Percentiles rank a stretch among this genome's conserved stretches.
phyloP scores from a whole-genome alignment of 2,329 filamentous ascomycete genomes.

The Colletotrichum sp. region DNA sequence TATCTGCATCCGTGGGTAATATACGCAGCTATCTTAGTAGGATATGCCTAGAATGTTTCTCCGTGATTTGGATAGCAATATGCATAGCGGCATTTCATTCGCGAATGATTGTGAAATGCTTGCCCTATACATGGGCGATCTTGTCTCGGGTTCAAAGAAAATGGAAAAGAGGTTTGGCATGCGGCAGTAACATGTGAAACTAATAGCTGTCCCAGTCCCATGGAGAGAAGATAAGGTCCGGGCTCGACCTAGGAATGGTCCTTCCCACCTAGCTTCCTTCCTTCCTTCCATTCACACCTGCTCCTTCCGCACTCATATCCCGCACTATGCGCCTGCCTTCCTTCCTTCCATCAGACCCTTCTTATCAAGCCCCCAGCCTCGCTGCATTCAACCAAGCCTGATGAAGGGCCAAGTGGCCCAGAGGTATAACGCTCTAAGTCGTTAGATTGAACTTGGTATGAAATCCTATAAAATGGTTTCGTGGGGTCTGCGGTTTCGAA shows the following conservation, averaged over 20 bases:
- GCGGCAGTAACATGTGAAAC: neutral
- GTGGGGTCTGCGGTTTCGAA: neutral
- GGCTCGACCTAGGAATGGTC: neutral
- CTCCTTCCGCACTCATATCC: neutral
- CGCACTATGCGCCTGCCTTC: neutral
- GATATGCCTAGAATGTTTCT: neutral
- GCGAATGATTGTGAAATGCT: neutral
- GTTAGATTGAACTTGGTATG: neutral
- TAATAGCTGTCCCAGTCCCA: neutral
- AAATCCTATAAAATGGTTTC: neutral
- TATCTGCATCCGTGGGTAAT: neutral
- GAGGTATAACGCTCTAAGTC: neutral
- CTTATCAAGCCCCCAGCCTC: fast-evolving
- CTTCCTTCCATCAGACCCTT: neutral
- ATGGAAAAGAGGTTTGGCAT: neutral
- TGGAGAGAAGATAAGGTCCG: neutral
- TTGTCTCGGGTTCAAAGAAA: fast-evolving
- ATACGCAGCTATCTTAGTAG: fast-evolving
- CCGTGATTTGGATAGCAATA: fast-evolving
- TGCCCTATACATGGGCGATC: neutral
- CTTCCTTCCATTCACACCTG: neutral
- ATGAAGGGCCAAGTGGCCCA: neutral
- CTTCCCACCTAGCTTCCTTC: neutral
- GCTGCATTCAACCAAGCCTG: neutral
- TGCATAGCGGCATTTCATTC: too few relatives aligned